Evolutionary conservation across 1,284 basidiomycete species (phyloP).

Genomic region (Ganoderma boninense): DNA sequence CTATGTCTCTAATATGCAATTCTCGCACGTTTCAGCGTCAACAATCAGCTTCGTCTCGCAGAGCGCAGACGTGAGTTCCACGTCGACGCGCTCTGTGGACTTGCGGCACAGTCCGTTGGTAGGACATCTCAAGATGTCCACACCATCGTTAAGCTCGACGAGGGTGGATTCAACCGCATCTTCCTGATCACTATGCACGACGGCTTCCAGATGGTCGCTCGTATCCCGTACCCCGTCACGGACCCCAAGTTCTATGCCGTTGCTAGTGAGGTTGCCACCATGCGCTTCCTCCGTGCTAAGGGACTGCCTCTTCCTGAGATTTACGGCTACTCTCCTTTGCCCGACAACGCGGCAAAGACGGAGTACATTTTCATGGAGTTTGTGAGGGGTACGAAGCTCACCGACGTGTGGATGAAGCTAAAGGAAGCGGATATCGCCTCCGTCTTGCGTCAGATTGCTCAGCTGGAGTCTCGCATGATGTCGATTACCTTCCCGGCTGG

Average conservation of each 20-base stretch:
- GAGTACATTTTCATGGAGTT: constrained; percentile 65
- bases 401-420: constrained; percentile 53
- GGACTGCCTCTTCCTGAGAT: constrained; percentile 57
- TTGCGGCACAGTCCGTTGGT: constrained; percentile 55
- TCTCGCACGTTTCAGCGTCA: constrained; percentile 44
- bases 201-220: constrained; percentile 55
- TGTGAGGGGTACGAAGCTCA: constrained; percentile 51
- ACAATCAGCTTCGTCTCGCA: constrained; percentile 53
- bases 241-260: constrained; percentile 53
- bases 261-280: constrained; percentile 63
- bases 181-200: constrained; percentile 56
- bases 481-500: constrained; percentile 58
- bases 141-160: constrained; percentile 49
- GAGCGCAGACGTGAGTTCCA: constrained; percentile 54
- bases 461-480: constrained; percentile 60
- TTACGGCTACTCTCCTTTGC: constrained; percentile 56
- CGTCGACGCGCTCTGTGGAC: constrained; percentile 50
- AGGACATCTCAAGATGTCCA: constrained; percentile 45
- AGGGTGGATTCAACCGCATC: constrained; percentile 54
- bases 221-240: constrained; percentile 55
- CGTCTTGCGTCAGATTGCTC: constrained; percentile 51
- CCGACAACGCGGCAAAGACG: constrained; percentile 58
- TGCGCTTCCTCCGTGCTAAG: constrained; percentile 53
- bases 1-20: constrained; percentile 31
- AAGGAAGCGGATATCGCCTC: constrained; percentile 52